These are phyloP conservation scores for Bipolaris oryzae DNA, from an alignment of 2,329 filamentous ascomycete species.

Conservation along the genomic window DNA sequence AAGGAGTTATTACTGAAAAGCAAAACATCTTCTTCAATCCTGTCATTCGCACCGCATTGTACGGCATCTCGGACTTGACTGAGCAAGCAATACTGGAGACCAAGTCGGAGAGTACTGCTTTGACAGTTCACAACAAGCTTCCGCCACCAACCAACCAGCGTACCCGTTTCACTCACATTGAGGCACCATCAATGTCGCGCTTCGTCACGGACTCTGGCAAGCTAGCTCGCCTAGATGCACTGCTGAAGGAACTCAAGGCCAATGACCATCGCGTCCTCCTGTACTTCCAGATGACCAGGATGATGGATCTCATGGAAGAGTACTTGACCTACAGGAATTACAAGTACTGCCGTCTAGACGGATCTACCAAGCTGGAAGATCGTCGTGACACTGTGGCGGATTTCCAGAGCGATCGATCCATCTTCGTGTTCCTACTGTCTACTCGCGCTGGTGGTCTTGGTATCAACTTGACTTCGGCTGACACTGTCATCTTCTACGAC, in stretches of 20 bases:
- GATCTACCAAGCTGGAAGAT: conserved; percentile 96
- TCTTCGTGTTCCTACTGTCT: conserved; percentile 95
- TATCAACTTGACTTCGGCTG: conserved; percentile 95
- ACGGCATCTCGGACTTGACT: conserved; percentile 65
- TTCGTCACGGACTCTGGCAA: conserved; percentile 99
- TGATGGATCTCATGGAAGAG: conserved; percentile 99
- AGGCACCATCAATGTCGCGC: conserved; percentile 93
- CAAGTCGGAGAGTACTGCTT: conserved; percentile 69
- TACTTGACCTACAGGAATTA: conserved; percentile 98
- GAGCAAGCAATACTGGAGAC: conserved; percentile 77
- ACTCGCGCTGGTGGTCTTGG: conserved; percentile 96
- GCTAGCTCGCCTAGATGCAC: conserved; percentile 84
- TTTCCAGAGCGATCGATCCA: conserved; percentile 92
- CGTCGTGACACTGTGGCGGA: conserved; percentile 94
- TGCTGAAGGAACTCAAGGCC: conserved; percentile 88
- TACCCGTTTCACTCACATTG: conserved; percentile 85
- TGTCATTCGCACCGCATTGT: conserved; percentile 75
- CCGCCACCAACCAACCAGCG: conserved; percentile 81
- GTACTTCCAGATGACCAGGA: conserved; percentile 99
- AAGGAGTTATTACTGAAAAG: conserved; percentile 67
- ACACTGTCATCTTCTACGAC: conserved; percentile 99
- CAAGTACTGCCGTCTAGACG: conserved; percentile 96
- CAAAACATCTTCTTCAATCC: conserved; percentile 79
- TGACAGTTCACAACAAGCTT: conserved; percentile 69
- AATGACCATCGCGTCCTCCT: conserved; percentile 90